Conservation (phyloP, 2,329 filamentous ascomycete species). For the Samsoniella hepiali region DNA sequence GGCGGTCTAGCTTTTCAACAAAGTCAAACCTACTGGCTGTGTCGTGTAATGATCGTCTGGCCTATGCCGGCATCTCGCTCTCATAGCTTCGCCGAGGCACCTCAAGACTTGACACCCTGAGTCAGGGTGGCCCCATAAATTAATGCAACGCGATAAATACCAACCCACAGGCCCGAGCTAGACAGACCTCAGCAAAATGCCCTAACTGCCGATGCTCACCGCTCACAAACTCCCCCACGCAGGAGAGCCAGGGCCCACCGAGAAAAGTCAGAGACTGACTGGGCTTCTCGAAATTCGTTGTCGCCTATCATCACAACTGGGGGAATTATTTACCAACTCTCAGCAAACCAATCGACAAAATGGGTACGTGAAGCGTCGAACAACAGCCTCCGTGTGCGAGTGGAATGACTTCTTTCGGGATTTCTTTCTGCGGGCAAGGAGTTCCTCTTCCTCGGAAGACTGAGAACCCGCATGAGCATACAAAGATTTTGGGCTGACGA, state of each 20-base stretch:
- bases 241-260: slow-evolving; percentile 21
- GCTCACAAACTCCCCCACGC: slow-evolving; percentile 27
- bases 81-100: too few species aligned
- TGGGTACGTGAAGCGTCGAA: slow-evolving; percentile 54
- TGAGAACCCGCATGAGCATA: slow-evolving; percentile 55
- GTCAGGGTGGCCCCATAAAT: not conserved
- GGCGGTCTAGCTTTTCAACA: too few species aligned
- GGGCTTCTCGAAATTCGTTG: slow-evolving; percentile 20
- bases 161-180: not conserved
- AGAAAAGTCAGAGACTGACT: slow-evolving; percentile 25
- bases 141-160: not conserved
- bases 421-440: slow-evolving; percentile 19
- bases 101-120: too few species aligned
- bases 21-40: too few species aligned
- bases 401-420: slow-evolving; percentile 33
- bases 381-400: slow-evolving; percentile 49
- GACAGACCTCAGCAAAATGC: slow-evolving; percentile 22
- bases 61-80: too few species aligned
- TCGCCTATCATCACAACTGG: slow-evolving; percentile 40
- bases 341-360: slow-evolving; percentile 48
- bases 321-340: slow-evolving; percentile 18
- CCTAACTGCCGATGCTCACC: slow-evolving; percentile 47
- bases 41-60: too few species aligned
- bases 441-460: slow-evolving; percentile 24
- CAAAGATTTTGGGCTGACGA: slow-evolving; percentile 61